Conservation (phyloP, 176 grass and related monocot genomes). For the Elaeis guineensis region DNA sequence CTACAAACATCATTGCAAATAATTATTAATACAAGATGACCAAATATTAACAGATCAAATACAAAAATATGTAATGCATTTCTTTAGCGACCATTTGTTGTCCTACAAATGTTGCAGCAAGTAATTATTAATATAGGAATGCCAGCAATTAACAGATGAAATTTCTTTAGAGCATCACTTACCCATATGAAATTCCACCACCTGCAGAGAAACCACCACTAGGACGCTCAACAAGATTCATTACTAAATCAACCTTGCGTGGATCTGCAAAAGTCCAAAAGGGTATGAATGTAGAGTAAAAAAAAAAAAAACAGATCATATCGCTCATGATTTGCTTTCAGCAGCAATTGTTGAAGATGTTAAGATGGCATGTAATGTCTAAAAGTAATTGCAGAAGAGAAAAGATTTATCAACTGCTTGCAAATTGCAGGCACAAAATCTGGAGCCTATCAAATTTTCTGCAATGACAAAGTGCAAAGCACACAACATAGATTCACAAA, state of each 20-base stretch:
- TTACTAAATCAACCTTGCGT: slow-evolving; percentile 89
- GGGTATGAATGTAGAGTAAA: too few species aligned
- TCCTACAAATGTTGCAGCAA: slow-evolving; percentile 45
- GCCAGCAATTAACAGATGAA: too few species aligned
- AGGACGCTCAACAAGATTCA: slow-evolving; percentile 97
- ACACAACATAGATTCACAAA: too few species aligned
- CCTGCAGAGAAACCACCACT: slow-evolving; percentile 98
- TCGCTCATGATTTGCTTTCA: neutral
- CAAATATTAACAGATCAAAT: too few species aligned
- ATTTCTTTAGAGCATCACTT: slow-evolving; percentile 17
- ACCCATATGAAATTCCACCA: slow-evolving; percentile 98
- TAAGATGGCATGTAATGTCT: too few species aligned
- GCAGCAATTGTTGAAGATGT: too few species aligned
- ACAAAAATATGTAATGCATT: too few species aligned
- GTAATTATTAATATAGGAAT: slow-evolving; percentile 3
- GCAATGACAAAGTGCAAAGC: too few species aligned
- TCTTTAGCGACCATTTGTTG: slow-evolving; percentile 51
- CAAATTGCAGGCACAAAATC: too few species aligned
- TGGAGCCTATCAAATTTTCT: too few species aligned
- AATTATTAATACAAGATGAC: slow-evolving; percentile 3
- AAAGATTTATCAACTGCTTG: neutral
- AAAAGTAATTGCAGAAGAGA: neutral
- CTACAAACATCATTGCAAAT: slow-evolving; percentile 32
- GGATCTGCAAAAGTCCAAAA: slow-evolving; percentile 42
- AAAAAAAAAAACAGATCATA: neutral